Evolutionary conservation across 2,329 filamentous ascomycete species (phyloP).

Genomic region (Cercospora canescens): DNA sequence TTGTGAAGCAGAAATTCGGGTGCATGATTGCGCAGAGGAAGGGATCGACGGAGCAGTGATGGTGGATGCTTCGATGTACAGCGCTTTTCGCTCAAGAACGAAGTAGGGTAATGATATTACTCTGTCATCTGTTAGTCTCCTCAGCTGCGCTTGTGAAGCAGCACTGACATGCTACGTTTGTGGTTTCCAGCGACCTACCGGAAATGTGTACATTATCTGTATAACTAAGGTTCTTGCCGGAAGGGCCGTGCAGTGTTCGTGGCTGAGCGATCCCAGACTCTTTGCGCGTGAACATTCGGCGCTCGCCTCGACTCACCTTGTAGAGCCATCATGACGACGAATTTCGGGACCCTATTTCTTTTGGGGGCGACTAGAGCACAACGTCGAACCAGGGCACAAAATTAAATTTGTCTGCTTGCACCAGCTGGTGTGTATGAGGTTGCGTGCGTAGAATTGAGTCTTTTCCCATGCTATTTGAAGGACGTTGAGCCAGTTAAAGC

Average conservation of each 20-base stretch:
- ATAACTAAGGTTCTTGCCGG: neutral
- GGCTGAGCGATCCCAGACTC: no score
- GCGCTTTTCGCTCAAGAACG: no score
- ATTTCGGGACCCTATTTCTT: neutral
- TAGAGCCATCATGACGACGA: neutral
- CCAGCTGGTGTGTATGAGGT: neutral
- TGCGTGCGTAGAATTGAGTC: neutral
- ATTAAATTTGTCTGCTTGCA: neutral
- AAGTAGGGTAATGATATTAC: no score
- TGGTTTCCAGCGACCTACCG: neutral
- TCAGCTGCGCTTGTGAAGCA: no score
- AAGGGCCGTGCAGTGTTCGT: neutral
- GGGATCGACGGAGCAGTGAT: neutral
- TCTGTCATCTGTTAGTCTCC: no score
- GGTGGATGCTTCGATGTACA: no score
- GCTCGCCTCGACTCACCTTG: neutral
- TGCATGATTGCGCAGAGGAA: neutral
- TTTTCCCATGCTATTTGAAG: neutral
- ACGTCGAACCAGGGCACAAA: neutral
- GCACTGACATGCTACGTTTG: no score
- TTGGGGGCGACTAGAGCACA: neutral
- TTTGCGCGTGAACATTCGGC: neutral
- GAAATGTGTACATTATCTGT: neutral
- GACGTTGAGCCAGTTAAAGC: no score
- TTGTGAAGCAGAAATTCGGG: slow-evolving; percentile 18